phyloP scores from a whole-genome alignment of 176 grass and related monocot genomes.

The Oryza australiensis region DNA sequence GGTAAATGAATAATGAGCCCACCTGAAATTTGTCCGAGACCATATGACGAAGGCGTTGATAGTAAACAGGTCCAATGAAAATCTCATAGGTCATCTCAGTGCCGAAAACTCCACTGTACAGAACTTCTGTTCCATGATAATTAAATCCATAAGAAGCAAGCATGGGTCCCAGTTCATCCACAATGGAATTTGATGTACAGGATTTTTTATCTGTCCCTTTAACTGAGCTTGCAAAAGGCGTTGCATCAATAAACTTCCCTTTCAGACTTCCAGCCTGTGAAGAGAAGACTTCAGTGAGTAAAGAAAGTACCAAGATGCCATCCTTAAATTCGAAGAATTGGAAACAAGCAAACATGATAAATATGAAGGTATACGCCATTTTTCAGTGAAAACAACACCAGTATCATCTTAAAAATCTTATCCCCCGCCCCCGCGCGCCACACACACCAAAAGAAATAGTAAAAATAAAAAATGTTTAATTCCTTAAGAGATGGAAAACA shows the following conservation, averaged over 20 bases:
- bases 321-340: not conserved
- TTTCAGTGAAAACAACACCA: too few species aligned
- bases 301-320: not conserved
- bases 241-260: constrained; percentile 89
- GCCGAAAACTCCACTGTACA: constrained; percentile 91
- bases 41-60: constrained; percentile 98
- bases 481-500: too few species aligned
- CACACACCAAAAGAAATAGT: too few species aligned
- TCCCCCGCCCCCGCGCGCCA: too few species aligned
- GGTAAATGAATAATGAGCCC: not conserved
- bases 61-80: constrained; percentile 97
- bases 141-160: constrained; percentile 79
- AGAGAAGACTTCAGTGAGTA: constrained; percentile 26
- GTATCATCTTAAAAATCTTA: too few species aligned
- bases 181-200: constrained; percentile 47
- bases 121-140: constrained; percentile 79
- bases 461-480: too few species aligned
- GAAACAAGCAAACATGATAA: too few species aligned
- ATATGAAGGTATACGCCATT: too few species aligned
- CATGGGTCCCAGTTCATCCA: constrained; percentile 82
- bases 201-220: too few species aligned
- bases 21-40: constrained; percentile 99
- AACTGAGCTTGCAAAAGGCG: constrained; percentile 75
- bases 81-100: constrained; percentile 77
- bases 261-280: constrained; percentile 77